Conservation (phyloP, 345 rosid species). For the Hevea brasiliensis region DNA sequence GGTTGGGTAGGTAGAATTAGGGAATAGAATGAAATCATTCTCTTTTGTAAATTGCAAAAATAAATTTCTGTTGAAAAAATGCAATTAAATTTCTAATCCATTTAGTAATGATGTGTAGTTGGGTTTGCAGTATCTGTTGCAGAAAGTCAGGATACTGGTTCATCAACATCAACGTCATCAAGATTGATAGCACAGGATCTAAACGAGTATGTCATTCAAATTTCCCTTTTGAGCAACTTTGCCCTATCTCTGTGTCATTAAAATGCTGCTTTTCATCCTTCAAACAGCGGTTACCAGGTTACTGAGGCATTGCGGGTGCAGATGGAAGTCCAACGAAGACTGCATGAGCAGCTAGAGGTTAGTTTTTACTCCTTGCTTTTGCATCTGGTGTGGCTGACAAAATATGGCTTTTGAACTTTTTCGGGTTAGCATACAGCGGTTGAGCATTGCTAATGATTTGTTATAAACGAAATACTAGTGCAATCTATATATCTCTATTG, state of each 20-base stretch:
- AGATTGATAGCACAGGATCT: constrained; percentile 64
- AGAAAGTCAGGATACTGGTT: constrained; percentile 85
- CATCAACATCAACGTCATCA: constrained; percentile 66
- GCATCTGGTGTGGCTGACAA: not conserved
- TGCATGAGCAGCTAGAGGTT: constrained; percentile 96
- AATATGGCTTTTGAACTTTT: constrained; percentile 2
- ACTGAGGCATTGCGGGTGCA: constrained; percentile 92
- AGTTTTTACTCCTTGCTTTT: constrained; percentile 12
- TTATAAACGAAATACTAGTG: not conserved
- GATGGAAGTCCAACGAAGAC: constrained; percentile 95
- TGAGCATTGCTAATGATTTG: not conserved
- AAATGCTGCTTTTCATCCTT: constrained; percentile 26
- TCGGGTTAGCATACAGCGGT: not conserved
- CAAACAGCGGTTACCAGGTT: constrained; percentile 73
- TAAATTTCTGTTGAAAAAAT: not conserved
- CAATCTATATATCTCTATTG: not conserved
- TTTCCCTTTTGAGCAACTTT: constrained; percentile 15
- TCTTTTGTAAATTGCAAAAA: not conserved
- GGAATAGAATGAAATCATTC: not conserved
- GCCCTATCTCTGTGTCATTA: not conserved
- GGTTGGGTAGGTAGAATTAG: not conserved
- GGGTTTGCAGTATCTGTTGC: constrained; percentile 57
- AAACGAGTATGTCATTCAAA: constrained; percentile 58
- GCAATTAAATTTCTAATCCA: not conserved
- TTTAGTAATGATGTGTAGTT: constrained; percentile 17